Percentiles rank a stretch among this genome's conserved stretches.
Conservation (phyloP, 768 basidiomycete species). For the Hysterangium stoloniferum region DNA sequence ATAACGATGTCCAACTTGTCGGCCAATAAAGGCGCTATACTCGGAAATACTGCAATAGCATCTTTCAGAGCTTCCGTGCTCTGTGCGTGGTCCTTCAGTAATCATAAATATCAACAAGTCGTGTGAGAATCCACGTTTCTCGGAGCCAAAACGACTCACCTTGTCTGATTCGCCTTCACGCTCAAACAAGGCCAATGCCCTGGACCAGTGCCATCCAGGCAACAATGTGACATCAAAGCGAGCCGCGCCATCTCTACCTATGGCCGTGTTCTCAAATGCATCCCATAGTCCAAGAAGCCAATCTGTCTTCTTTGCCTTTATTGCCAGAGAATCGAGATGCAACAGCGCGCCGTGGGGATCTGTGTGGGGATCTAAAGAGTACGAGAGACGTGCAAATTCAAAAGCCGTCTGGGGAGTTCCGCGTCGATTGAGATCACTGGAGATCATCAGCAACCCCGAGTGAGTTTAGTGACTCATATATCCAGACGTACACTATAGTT, state of each 20-base stretch:
- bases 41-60: constrained; percentile 73
- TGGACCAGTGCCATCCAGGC: constrained; percentile 72
- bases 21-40: constrained; percentile 71
- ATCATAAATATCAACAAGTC: constrained; percentile 11
- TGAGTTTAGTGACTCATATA: constrained; percentile 1
- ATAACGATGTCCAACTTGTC: constrained; percentile 76
- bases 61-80: constrained; percentile 65
- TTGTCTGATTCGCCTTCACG: constrained; percentile 36
- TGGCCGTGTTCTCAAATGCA: constrained; percentile 28
- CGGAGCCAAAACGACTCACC: constrained; percentile 29
- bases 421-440: constrained; percentile 76
- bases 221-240: constrained; percentile 49
- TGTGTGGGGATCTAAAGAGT: constrained; percentile 75
- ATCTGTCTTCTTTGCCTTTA: constrained; percentile 69
- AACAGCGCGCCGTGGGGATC: constrained; percentile 84
- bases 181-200: constrained; percentile 56
- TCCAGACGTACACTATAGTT: constrained; percentile 57
- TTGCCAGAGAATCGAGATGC: constrained; percentile 77
- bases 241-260: constrained; percentile 18
- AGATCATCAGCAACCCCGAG: neutral
- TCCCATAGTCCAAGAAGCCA: constrained; percentile 75
- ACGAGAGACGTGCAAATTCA: constrained; percentile 82
- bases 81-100: constrained; percentile 43
- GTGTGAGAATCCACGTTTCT: neutral
- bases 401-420: constrained; percentile 88